Percentiles rank a stretch among this genome's conserved stretches.
phyloP scores from a whole-genome alignment of 768 basidiomycete genomes.

The Fistulinella prunicolor region DNA sequence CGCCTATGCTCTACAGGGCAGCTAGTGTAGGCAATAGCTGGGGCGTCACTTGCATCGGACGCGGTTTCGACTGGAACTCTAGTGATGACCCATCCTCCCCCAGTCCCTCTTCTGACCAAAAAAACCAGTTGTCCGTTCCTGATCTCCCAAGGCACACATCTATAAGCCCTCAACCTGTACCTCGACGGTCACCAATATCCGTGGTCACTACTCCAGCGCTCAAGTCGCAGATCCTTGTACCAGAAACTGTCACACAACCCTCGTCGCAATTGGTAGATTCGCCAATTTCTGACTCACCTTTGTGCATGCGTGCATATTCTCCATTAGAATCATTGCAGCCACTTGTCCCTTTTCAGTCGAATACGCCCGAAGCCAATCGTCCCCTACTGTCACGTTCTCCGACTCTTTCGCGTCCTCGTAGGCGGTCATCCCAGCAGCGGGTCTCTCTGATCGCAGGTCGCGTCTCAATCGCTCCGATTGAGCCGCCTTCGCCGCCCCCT shows the following conservation, averaged over 20 bases:
- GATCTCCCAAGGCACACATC: constrained; percentile 12
- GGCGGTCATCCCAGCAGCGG: constrained; percentile 80
- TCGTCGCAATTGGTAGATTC: constrained; percentile 30
- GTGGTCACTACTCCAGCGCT: constrained; percentile 21
- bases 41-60: constrained; percentile 82
- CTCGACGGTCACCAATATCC: constrained; percentile 15
- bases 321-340: constrained; percentile 20
- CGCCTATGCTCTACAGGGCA: constrained; percentile 53
- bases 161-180: constrained; percentile 8
- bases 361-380: constrained; percentile 20
- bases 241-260: constrained; percentile 28
- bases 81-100: constrained; percentile 29
- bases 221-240: constrained; percentile 21
- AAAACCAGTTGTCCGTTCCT: constrained; percentile 6
- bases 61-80: constrained; percentile 74
- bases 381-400: constrained; percentile 45
- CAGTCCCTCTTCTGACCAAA: constrained; percentile 7
- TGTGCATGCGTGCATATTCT: constrained; percentile 36
- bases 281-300: constrained; percentile 28
- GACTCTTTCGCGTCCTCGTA: constrained; percentile 60
- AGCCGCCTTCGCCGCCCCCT: constrained; percentile 65
- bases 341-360: constrained; percentile 19
- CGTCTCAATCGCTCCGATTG: constrained; percentile 72
- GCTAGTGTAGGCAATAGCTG: constrained; percentile 75
- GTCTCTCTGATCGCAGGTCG: constrained; percentile 82